These are phyloP conservation scores for Alternaria postmessia DNA, from an alignment of 2,329 filamentous ascomycete genomes.

Conservation along the genomic window DNA sequence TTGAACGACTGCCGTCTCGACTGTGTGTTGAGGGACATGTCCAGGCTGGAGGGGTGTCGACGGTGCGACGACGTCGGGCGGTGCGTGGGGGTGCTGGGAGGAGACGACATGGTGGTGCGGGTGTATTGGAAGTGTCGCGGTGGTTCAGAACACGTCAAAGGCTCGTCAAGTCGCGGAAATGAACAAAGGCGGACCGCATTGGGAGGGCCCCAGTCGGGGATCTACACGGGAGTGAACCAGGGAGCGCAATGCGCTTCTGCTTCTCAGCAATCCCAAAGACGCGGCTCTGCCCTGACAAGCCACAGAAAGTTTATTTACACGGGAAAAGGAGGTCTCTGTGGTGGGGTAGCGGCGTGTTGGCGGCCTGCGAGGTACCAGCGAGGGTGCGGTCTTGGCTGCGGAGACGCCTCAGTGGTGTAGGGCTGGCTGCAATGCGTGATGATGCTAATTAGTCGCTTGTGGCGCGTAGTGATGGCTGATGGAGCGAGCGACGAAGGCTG, in stretches of 20 bases:
- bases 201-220: constrained; percentile 22
- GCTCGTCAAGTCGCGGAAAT: constrained; percentile 12
- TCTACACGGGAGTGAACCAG: constrained; percentile 16
- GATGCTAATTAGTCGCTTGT: constrained; percentile 11
- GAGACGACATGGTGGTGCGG: constrained; percentile 49
- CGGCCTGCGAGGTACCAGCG: constrained; percentile 14
- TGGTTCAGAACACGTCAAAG: constrained; percentile 13
- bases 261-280: constrained; percentile 8
- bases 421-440: constrained; percentile 9
- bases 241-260: constrained; percentile 19
- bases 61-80: constrained; percentile 49
- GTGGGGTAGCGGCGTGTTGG: constrained; percentile 20
- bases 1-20: constrained; percentile 48
- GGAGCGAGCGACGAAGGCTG: constrained; percentile 13
- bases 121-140: constrained; percentile 10
- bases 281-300: constrained; percentile 5
- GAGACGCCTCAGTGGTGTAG: constrained; percentile 27
- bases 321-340: constrained; percentile 7
- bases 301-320: constrained; percentile 2
- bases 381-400: constrained; percentile 32
- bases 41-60: constrained; percentile 52
- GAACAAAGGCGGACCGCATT: constrained; percentile 19
- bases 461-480: constrained; percentile 23
- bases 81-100: constrained; percentile 53
- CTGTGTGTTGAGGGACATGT: constrained; percentile 51